Evolutionary conservation across 1,284 basidiomycete genomes (phyloP), one percentile per base, ranked within the genome.

Genomic region (Rhizoctonia solani): DNA sequence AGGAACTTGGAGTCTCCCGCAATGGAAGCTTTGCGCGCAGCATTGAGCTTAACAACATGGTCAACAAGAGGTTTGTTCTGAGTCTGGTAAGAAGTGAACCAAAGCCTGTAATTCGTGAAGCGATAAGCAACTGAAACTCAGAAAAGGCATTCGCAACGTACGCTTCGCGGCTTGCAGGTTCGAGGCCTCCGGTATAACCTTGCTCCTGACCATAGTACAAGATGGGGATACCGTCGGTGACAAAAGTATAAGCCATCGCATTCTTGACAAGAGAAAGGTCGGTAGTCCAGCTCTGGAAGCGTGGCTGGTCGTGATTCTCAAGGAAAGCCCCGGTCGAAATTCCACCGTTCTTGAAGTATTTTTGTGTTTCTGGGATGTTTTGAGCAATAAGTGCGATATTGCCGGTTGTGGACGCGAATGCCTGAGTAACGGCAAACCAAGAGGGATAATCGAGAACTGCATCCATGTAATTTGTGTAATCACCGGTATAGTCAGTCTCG

Each of bases 81-180:
- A 19, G 79, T 77, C 34, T 77, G 73, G 70, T 84, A 87, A 21
- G 78, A 81, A 4, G 83, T 80, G 9, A 80, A 76, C 85, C 86
- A 88, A n/a, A 88, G 77, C 9, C 86, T 87, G 46, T 53, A 47
- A 67, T 72, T 42, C 69, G 50, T 13, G 11, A 55, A 54, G 21
- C n/a, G 50, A 11, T 34, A 4, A 37, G 23, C 5, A 30, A 8
- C 5, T 32, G 11, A 19, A n/a, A 19, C 8, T n/a, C 3, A 53
- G 14, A 11, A 9, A 50, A 27, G 32, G 16, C n/a, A n/a, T n/a
- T n/a, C n/a, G n/a, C n/a, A n/a, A 79, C 82, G 74, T 70, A 85
- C 84, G 86, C 83, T 76, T 87, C 87, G 55, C 85, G 86, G 71
- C 87, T 88, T 19, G 71, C 73, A 77, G 72, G 83, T 74, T 86